These are phyloP conservation scores for Macroventuria anomochaeta DNA, from an alignment of 2,329 filamentous ascomycete genomes.

Conservation along the genomic window DNA sequence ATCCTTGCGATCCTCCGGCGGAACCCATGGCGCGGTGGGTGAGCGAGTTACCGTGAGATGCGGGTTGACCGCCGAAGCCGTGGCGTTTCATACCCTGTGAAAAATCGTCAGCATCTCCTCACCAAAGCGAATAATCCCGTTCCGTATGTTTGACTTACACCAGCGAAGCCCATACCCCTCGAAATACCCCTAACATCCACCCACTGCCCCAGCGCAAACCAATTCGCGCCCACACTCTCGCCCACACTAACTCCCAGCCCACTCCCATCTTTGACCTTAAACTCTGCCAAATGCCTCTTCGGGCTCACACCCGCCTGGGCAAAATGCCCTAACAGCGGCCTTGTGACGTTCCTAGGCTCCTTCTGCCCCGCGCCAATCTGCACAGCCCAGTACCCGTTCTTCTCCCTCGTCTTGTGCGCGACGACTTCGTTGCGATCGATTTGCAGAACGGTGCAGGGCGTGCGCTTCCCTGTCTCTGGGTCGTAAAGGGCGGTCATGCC, in stretches of 20 bases:
- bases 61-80: slow-evolving; percentile 86
- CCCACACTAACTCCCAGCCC: slow-evolving; percentile 80
- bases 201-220: slow-evolving; percentile 90
- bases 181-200: slow-evolving; percentile 82
- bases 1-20: slow-evolving; percentile 85
- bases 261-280: slow-evolving; percentile 75
- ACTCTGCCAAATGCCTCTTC: slow-evolving; percentile 85
- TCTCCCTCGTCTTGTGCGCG: slow-evolving; percentile 78
- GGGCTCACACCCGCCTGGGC: slow-evolving; percentile 80
- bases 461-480: slow-evolving; percentile 73
- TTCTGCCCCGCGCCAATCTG: slow-evolving; percentile 83
- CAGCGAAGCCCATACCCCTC: slow-evolving; percentile 90
- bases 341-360: slow-evolving; percentile 76
- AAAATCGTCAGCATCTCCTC: slow-evolving; percentile 6
- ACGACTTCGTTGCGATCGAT: slow-evolving; percentile 91
- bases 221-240: slow-evolving; percentile 77
- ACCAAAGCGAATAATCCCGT: background rate
- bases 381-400: slow-evolving; percentile 92
- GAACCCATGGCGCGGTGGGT: slow-evolving; percentile 93
- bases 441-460: slow-evolving; percentile 90
- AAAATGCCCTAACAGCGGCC: slow-evolving; percentile 86
- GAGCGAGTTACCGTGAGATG: slow-evolving; percentile 93
- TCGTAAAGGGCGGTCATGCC: slow-evolving; percentile 95
- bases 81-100: slow-evolving; percentile 87
- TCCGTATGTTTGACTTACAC: slow-evolving; percentile 56